Base-by-base conservation (phyloP, 169 alveolate genomes). In the Plasmodium blacklocki region DNA sequence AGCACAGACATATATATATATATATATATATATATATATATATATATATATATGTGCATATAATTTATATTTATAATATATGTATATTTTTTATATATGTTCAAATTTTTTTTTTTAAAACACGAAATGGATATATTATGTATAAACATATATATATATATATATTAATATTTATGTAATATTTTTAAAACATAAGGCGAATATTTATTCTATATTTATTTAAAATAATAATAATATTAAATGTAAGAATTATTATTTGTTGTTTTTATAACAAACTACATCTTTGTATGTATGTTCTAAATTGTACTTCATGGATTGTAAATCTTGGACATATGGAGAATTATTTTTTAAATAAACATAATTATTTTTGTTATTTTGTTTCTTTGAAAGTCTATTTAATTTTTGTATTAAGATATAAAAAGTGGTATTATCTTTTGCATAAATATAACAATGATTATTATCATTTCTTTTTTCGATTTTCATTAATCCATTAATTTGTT, bases 401-500 rank as follows among this genome's bases (percentile, higher is more conserved):
- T 78, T 64, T 43, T 78, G 45, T 6, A 78, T 50, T 43, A 78
- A 18, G 47, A 49, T 50, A 18, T 21, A 21, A 52, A 78, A 78
- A 5, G 71, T 66, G 14, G 45, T 2, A 19, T 19, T 43, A 29
- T 78, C 80, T 26, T 67, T 66, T 9, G 89, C 89, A 64, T 78
- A 78, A 9, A 58, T 50, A 78, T 78, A 78, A 21, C 89, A 64
- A 47, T 78, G 89, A 8, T 52, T 8, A 39, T 39, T 39, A 18
- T 66, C 70, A 3, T 78, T 68, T 66, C 71, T 45, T n/a, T 78
- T 78, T 21, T 78, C 89, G 1, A 71, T 66, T 78, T 78, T 78
- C 2, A 66, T 15, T 23, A 78, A 64, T 0, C 89, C 89, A n/a
- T 32, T 66, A 26, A 78, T 56, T 26, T 64, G 19, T 19, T 23